Evolutionary conservation across 129 eudicot genomes (phyloP).

Genomic region (Chrysanthemum makinoi): DNA sequence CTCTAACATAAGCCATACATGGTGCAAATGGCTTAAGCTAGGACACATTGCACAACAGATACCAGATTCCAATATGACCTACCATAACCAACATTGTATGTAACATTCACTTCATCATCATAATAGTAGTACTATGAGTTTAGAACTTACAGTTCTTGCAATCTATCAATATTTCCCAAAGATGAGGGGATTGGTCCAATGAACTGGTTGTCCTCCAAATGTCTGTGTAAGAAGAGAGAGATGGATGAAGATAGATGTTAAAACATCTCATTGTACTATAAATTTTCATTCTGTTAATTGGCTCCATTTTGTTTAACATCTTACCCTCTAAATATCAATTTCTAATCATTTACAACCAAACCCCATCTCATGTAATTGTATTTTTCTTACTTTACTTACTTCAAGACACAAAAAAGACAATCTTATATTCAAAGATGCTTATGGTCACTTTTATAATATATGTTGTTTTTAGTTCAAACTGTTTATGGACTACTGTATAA

Average conservation of each 20-base stretch:
- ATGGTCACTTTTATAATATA: background rate
- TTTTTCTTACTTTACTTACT: conserved; percentile 8
- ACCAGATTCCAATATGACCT: conserved; percentile 19
- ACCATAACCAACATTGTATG: conserved; percentile 15
- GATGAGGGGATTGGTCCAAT: conserved; percentile 69
- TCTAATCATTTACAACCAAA: conserved; percentile 13
- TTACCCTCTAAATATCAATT: background rate
- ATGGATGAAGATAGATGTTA: background rate
- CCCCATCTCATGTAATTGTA: background rate
- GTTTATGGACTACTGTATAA: background rate
- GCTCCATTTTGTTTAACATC: conserved; percentile 29
- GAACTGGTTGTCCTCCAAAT: conserved; percentile 65
- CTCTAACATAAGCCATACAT: background rate
- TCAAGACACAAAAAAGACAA: too few relatives aligned
- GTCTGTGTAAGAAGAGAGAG: conserved; percentile 48
- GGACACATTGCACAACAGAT: background rate
- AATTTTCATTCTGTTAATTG: conserved; percentile 17
- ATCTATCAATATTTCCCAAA: conserved; percentile 43
- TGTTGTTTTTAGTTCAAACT: background rate
- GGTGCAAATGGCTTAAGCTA: background rate
- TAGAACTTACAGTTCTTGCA: conserved; percentile 56
- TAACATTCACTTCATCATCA: conserved; percentile 23
- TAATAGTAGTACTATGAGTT: conserved; percentile 20
- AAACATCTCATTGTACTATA: background rate
- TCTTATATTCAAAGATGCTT: conserved; percentile 13